phyloP scores from a whole-genome alignment of 2,329 filamentous ascomycete genomes.

The Leptographium galeiforme region DNA sequence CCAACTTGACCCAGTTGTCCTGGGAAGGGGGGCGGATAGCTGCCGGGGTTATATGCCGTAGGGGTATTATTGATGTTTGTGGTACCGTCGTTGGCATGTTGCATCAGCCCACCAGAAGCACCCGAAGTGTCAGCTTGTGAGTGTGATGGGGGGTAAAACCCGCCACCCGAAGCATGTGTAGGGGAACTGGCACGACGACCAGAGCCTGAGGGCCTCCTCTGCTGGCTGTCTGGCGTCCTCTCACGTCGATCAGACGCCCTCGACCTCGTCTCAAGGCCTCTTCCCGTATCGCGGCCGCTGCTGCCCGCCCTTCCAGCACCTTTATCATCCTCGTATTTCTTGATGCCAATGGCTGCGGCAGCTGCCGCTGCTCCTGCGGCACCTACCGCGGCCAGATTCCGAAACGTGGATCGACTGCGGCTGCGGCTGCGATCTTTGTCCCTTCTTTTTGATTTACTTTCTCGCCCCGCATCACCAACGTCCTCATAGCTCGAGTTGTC shows the following conservation, averaged over 20 bases:
- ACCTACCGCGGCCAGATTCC: slow-evolving; percentile 41
- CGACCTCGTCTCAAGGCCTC: neutral
- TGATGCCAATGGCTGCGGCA: slow-evolving; percentile 37
- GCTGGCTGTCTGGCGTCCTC: neutral
- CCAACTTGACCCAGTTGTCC: neutral
- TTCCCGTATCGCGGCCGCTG: slow-evolving; percentile 15
- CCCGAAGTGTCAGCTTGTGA: neutral
- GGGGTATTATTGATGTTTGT: slow-evolving; percentile 18
- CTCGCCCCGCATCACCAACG: slow-evolving; percentile 1
- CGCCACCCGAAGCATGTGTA: slow-evolving; percentile 36
- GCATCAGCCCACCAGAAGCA: slow-evolving; percentile 17
- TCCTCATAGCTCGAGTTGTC: slow-evolving; percentile 10
- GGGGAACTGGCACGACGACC: slow-evolving; percentile 26
- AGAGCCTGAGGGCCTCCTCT: neutral
- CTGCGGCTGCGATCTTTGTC: slow-evolving; percentile 3
- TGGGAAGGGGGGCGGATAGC: slow-evolving; percentile 16
- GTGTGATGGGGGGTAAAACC: slow-evolving; percentile 27
- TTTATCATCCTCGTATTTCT: slow-evolving; percentile 39
- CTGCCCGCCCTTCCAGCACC: slow-evolving; percentile 11
- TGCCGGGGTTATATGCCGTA: slow-evolving; percentile 26
- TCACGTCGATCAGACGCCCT: too few relatives aligned
- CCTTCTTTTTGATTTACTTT: slow-evolving; percentile 22
- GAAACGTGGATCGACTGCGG: slow-evolving; percentile 39
- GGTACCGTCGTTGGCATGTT: slow-evolving; percentile 22
- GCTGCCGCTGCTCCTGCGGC: slow-evolving; percentile 44